Evolutionary conservation across 768 basidiomycete genomes (phyloP).

Genomic region (Cystofilobasidium macerans): DNA sequence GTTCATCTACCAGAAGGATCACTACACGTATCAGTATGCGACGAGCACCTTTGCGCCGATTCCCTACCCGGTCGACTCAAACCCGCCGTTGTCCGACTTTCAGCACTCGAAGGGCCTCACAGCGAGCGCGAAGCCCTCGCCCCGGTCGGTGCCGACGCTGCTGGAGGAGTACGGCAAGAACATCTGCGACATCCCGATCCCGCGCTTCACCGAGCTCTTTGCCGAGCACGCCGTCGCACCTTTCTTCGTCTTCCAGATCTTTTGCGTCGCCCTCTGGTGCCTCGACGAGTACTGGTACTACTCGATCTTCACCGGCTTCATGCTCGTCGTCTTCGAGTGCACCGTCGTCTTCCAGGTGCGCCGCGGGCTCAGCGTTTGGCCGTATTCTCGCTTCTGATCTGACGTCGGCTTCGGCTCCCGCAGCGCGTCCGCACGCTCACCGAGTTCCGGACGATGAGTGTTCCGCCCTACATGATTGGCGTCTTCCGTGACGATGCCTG

Average conservation of each 20-base stretch:
- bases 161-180: constrained; percentile 73
- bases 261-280: constrained; percentile 95
- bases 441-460: constrained; percentile 94
- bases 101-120: constrained; percentile 46
- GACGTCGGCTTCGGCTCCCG: background rate
- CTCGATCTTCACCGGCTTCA: constrained; percentile 89
- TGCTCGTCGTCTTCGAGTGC: constrained; percentile 96
- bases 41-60: constrained; percentile 61
- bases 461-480: constrained; percentile 77
- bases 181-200: constrained; percentile 93
- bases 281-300: constrained; percentile 99
- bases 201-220: constrained; percentile 83
- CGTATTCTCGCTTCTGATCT: background rate
- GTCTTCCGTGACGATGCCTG: constrained; percentile 69
- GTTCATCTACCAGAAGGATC: constrained; percentile 91
- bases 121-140: constrained; percentile 37
- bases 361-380: constrained; percentile 7
- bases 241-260: constrained; percentile 98
- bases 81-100: constrained; percentile 60
- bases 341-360: constrained; percentile 95
- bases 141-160: constrained; percentile 42
- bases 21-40: constrained; percentile 59
- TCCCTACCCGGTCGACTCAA: constrained; percentile 70
- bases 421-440: constrained; percentile 85
- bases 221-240: constrained; percentile 93